Evolutionary conservation across 495 filamentous ascomycete genomes (phyloP).

Genomic region (Collariella sp.): DNA sequence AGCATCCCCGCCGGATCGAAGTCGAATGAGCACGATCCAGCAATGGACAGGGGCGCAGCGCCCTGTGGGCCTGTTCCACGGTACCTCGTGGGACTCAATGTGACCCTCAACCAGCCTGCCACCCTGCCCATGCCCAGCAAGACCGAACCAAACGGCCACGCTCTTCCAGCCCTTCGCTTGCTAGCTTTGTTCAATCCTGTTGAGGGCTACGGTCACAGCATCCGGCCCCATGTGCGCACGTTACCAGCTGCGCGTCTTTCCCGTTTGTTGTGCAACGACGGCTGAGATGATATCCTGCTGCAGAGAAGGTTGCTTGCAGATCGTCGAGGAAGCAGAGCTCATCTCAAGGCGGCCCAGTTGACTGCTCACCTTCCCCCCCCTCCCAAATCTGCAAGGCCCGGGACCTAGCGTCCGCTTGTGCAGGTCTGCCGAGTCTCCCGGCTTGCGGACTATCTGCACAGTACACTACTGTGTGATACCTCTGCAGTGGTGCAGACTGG

Average conservation of each 20-base stretch:
- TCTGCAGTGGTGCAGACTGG: conserved; percentile 4
- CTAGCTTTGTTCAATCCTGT: not conserved
- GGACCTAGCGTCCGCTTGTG: conserved; percentile 21
- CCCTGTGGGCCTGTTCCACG: not conserved
- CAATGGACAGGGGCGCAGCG: too few relatives aligned
- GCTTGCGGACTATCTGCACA: not conserved
- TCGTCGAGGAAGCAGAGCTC: not conserved
- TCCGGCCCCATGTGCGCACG: conserved; percentile 20
- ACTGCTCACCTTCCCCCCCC: not conserved
- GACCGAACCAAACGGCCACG: too few relatives aligned
- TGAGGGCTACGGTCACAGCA: conserved; percentile 5
- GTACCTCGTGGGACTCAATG: not conserved
- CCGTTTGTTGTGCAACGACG: not conserved
- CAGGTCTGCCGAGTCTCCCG: conserved; percentile 13
- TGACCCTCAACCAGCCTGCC: too few relatives aligned
- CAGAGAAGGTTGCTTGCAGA: conserved; percentile 6
- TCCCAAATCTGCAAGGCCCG: conserved; percentile 7
- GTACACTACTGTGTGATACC: conserved; percentile 13
- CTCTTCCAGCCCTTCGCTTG: too few relatives aligned
- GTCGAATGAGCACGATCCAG: not conserved
- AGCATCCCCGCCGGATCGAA: not conserved
- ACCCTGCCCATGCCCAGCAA: too few relatives aligned
- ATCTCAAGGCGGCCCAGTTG: too few relatives aligned
- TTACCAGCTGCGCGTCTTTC: conserved; percentile 15
- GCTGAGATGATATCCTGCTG: conserved; percentile 1